Evolutionary conservation across 2,329 filamentous ascomycete species (phyloP).

Genomic region (Penicillium freii): DNA sequence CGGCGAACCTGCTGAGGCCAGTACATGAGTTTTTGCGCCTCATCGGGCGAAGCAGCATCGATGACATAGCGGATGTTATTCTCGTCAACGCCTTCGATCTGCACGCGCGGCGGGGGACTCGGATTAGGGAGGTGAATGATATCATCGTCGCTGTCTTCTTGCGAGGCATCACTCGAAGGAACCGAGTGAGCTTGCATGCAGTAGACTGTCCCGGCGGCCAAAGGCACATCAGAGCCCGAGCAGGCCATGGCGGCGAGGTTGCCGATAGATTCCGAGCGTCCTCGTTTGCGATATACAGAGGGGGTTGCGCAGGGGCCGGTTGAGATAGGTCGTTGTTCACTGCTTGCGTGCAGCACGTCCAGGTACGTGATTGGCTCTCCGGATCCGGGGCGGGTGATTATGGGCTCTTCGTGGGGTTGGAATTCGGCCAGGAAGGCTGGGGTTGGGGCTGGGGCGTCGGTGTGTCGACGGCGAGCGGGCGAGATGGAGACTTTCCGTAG

Average conservation of each 20-base stretch:
- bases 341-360: conserved; percentile 27
- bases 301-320: conserved; percentile 3
- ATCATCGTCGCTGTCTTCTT: conserved; percentile 35
- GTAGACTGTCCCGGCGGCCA: conserved; percentile 28
- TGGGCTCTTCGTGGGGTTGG: conserved; percentile 6
- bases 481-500: conserved; percentile 22
- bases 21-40: conserved; percentile 33
- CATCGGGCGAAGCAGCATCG: conserved; percentile 25
- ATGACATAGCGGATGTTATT: conserved; percentile 36
- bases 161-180: conserved; percentile 22
- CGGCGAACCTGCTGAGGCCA: conserved; percentile 27
- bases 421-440: conserved; percentile 29
- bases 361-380: conserved; percentile 31
- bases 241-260: conserved; percentile 9
- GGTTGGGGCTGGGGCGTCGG: conserved; percentile 41
- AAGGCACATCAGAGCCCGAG: conserved; percentile 10
- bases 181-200: conserved; percentile 36
- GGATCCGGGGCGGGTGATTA: not conserved
- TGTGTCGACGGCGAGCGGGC: conserved; percentile 37
- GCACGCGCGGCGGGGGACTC: conserved; percentile 23
- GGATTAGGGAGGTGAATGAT: conserved; percentile 37
- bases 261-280: conserved; percentile 13
- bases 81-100: conserved; percentile 34
- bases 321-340: conserved; percentile 14
- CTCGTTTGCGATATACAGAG: conserved; percentile 5